A percentile compares a stretch with the other conserved stretches of the same genome.
These are phyloP conservation scores for Metschnikowia continentalis DNA, from an alignment of 805 yeast species.

Conservation along the genomic window DNA sequence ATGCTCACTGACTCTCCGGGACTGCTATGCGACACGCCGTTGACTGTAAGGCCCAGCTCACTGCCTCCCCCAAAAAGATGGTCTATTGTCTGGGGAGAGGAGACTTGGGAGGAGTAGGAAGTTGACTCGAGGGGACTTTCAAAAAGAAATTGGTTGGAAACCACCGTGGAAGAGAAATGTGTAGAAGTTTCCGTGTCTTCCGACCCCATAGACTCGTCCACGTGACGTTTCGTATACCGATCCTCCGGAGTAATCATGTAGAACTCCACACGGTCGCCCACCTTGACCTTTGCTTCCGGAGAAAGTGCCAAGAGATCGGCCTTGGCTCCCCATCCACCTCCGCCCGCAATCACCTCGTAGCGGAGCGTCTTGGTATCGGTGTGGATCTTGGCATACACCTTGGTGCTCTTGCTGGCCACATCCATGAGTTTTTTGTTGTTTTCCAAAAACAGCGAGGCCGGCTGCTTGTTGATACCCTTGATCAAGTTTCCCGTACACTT, in stretches of 20 bases:
- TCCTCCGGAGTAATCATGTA: slow-evolving; percentile 40
- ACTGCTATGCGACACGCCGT: slow-evolving; percentile 14
- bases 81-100: slow-evolving; percentile 8
- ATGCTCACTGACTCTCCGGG: slow-evolving; percentile 16
- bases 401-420: slow-evolving; percentile 40
- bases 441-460: slow-evolving; percentile 58
- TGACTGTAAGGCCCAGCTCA: slow-evolving; percentile 13
- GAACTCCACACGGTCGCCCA: slow-evolving; percentile 48
- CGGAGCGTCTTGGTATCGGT: slow-evolving; percentile 17
- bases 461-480: slow-evolving; percentile 47
- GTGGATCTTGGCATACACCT: slow-evolving; percentile 35
- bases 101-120: slow-evolving; percentile 13
- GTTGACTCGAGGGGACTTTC: slow-evolving; percentile 33
- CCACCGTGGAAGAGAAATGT: slow-evolving; percentile 1
- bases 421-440: slow-evolving; percentile 37
- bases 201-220: too few relatives aligned
- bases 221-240: slow-evolving; percentile 10
- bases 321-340: slow-evolving; percentile 73
- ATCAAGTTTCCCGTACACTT: slow-evolving; percentile 54
- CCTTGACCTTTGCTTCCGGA: slow-evolving; percentile 45
- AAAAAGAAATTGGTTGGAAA: slow-evolving; percentile 18
- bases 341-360: slow-evolving; percentile 64
- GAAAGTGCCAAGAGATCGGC: slow-evolving; percentile 64
- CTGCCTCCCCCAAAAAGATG: slow-evolving; percentile 18
- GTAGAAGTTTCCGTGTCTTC: background rate